Evolutionary conservation across 768 basidiomycete species (phyloP), one percentile per base, ranked within the genome.

Genomic region (Chlorophyllum brunneum): DNA sequence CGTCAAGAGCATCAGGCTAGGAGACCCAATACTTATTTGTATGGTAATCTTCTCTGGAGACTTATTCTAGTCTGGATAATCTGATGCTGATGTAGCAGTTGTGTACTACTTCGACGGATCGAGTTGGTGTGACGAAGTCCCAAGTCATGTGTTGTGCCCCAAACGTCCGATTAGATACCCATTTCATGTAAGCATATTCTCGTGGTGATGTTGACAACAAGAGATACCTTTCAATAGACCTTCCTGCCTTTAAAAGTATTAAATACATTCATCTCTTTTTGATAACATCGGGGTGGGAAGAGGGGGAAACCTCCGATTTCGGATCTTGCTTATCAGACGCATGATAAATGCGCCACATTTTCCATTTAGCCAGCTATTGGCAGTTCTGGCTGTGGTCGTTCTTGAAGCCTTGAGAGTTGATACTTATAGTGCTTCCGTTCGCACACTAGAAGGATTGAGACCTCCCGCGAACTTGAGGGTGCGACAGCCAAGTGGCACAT

Each of bases 401-500:
- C n/a, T n/a, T n/a, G n/a, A n/a, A n/a, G n/a, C n/a, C n/a, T n/a
- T n/a, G n/a, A n/a, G n/a, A n/a, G n/a, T n/a, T n/a, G n/a, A n/a
- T n/a, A n/a, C n/a, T n/a, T n/a, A n/a, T n/a, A n/a, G n/a, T n/a
- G n/a, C n/a, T n/a, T n/a, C n/a, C 30, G 24, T 31, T 31, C 20
- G 15, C 40, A 27, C 18, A 41, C 49, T 38, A 48, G 49, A 51
- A 42, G 31, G 18, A 24, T 23, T 23, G 11, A 5, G 13, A 20
- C 2, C 18, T n/a, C n/a, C n/a, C n/a, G n/a, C 34, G 40, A 18
- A 34, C 26, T 15, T 51, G 29, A 33, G 39, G 33, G 15, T 20
- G 34, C 23, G 24, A n/a, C 29, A 43, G 5, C 39, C 39, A 33
- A 51, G 49, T 20, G 8, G 18, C 30, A 41, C 49, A 51, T 42